phyloP scores from a whole-genome alignment of 2,329 filamentous ascomycete species.

The Botryotinia convoluta region DNA sequence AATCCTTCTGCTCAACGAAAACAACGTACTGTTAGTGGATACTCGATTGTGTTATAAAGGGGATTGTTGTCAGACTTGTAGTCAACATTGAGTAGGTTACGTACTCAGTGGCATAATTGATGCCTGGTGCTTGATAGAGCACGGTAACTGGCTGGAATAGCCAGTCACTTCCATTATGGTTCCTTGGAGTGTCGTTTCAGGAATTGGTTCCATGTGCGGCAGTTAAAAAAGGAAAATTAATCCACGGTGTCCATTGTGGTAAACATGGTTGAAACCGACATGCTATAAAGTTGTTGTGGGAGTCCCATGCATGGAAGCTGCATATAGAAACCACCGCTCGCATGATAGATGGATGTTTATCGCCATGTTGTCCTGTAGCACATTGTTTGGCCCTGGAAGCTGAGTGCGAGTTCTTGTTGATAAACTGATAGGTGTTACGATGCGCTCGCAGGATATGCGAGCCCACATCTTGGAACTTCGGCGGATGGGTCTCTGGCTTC shows the following conservation, averaged over 20 bases:
- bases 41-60: conserved; percentile 27
- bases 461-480: conserved; percentile 13
- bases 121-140: conserved; percentile 27
- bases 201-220: conserved; percentile 2
- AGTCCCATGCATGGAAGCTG: conserved; percentile 13
- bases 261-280: not conserved
- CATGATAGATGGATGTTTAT: not conserved
- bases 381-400: not conserved
- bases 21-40: conserved; percentile 35
- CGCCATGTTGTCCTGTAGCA: not conserved
- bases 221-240: conserved; percentile 18
- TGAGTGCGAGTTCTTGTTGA: not conserved
- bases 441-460: conserved; percentile 21
- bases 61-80: conserved; percentile 29
- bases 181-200: not conserved
- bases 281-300: not conserved
- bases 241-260: conserved; percentile 9
- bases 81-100: conserved; percentile 35
- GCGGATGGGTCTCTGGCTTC: not conserved
- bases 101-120: conserved; percentile 37
- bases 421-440: not conserved
- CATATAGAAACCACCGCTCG: not conserved
- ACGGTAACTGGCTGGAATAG: conserved; percentile 27
- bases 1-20: conserved; percentile 31
- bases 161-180: conserved; percentile 17